phyloP scores from a whole-genome alignment of 139 green algal species.

The Tetratostichococcus sp. region DNA sequence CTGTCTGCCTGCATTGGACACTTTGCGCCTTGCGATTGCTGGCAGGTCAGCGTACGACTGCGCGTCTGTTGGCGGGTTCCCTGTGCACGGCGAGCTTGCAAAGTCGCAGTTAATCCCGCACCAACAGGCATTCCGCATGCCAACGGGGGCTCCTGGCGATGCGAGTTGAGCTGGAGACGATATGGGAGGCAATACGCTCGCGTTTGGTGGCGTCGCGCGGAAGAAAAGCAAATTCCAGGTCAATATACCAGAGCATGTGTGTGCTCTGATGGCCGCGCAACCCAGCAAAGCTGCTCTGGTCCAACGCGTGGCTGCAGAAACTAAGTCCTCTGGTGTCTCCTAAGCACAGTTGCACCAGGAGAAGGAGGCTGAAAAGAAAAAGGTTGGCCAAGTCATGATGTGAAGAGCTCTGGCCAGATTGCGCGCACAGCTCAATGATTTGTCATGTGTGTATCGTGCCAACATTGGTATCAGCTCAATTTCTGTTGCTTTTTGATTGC shows the following conservation, averaged over 20 bases:
- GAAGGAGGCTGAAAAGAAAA: not conserved
- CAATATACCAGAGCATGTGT: not conserved
- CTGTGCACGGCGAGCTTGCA: not conserved
- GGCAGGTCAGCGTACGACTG: too few relatives aligned
- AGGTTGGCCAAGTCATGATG: not conserved
- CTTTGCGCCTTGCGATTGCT: too few relatives aligned
- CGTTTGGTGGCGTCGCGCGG: not conserved
- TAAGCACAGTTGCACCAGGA: not conserved
- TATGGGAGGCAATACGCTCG: not conserved
- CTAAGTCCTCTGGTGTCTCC: not conserved
- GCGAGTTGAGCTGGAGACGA: not conserved
- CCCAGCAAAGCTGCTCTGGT: not conserved
- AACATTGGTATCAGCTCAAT: too few relatives aligned
- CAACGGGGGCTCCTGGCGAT: not conserved
- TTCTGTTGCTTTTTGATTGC: too few relatives aligned
- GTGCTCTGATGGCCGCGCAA: not conserved
- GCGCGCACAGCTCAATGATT: too few relatives aligned
- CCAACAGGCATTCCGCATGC: too few relatives aligned
- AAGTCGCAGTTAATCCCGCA: constrained; percentile 1
- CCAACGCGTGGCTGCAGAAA: not conserved
- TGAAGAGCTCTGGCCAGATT: too few relatives aligned
- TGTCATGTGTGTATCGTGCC: too few relatives aligned
- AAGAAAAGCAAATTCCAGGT: not conserved
- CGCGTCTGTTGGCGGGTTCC: too few relatives aligned
- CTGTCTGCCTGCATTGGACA: too few relatives aligned